Evolutionary conservation across 306 rosid species (phyloP).

Genomic region (Cicer judaicum): DNA sequence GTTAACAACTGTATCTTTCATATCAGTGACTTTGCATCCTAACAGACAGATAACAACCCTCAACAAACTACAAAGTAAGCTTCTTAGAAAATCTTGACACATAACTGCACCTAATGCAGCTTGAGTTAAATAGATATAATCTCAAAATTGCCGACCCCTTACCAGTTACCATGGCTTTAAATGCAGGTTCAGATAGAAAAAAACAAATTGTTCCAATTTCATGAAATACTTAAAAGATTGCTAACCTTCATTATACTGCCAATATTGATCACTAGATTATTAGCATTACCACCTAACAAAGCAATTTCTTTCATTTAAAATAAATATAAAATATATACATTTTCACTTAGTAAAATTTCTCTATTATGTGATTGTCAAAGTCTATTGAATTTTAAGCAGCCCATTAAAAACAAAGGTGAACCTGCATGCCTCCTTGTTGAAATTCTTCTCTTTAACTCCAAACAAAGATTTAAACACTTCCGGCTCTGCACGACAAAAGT

Average conservation of each 20-base stretch:
- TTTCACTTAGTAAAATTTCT: too few species aligned
- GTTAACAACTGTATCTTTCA: not conserved
- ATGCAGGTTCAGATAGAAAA: constrained; percentile 33
- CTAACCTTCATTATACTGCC: not conserved
- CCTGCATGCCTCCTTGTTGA: constrained; percentile 95
- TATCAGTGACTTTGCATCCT: not conserved
- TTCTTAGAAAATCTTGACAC: constrained; percentile 4
- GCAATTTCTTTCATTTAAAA: not conserved
- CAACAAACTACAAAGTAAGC: constrained; percentile 18
- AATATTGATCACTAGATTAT: constrained; percentile 3
- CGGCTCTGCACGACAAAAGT: constrained; percentile 86
- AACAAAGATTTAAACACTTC: constrained; percentile 65
- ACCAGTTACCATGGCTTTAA: not conserved
- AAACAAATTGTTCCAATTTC: not conserved
- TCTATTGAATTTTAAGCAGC: too few species aligned
- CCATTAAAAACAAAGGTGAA: constrained; percentile 10
- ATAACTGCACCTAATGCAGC: constrained; percentile 13
- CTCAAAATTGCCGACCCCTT: constrained; percentile 12
- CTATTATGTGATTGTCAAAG: too few species aligned
- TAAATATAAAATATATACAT: too few species aligned
- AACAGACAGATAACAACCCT: constrained; percentile 11
- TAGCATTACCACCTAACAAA: not conserved
- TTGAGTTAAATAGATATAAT: constrained; percentile 14
- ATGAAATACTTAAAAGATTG: constrained; percentile 18
- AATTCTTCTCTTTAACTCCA: constrained; percentile 65